phyloP scores from a whole-genome alignment of 2,329 filamentous ascomycete genomes.

The Lachnum nothofagi region DNA sequence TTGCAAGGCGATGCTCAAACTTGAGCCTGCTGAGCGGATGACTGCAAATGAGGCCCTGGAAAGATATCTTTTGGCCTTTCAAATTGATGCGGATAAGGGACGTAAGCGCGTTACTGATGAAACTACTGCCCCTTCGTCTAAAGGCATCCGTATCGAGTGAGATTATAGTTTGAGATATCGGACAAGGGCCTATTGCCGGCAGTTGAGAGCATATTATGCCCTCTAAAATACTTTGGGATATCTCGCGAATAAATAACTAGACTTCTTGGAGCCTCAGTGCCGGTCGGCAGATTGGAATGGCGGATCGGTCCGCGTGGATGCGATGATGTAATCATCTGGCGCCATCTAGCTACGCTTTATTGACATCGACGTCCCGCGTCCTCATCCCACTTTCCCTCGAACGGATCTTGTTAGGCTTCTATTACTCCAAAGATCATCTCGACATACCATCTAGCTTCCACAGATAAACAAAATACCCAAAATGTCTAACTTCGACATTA shows the following conservation, averaged over 20 bases:
- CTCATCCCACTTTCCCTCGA: too few species aligned
- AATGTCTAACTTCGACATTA: conserved; percentile 11
- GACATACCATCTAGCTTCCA: background rate
- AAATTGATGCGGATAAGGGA: conserved; percentile 5
- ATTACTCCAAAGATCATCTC: too few species aligned
- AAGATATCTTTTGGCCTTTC: conserved; percentile 2
- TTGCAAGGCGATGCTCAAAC: conserved; percentile 5
- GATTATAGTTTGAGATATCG: background rate
- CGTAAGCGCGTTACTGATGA: conserved; percentile 4
- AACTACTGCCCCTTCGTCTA: background rate
- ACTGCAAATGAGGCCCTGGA: conserved; percentile 6
- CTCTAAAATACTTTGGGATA: too few species aligned
- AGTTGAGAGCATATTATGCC: too few species aligned
- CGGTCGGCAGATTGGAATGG: too few species aligned
- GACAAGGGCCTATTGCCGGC: background rate
- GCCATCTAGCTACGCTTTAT: background rate
- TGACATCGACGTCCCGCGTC: too few species aligned
- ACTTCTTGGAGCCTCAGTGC: too few species aligned
- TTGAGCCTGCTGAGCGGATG: conserved; percentile 8
- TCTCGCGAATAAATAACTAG: too few species aligned
- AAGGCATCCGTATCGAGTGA: background rate
- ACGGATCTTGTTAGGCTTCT: too few species aligned
- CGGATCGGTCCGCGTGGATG: too few species aligned
- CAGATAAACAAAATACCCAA: background rate
- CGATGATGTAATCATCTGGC: background rate